Conservation (phyloP, 192 early-diverging fungal genomes). For the Podila clonocystis region DNA sequence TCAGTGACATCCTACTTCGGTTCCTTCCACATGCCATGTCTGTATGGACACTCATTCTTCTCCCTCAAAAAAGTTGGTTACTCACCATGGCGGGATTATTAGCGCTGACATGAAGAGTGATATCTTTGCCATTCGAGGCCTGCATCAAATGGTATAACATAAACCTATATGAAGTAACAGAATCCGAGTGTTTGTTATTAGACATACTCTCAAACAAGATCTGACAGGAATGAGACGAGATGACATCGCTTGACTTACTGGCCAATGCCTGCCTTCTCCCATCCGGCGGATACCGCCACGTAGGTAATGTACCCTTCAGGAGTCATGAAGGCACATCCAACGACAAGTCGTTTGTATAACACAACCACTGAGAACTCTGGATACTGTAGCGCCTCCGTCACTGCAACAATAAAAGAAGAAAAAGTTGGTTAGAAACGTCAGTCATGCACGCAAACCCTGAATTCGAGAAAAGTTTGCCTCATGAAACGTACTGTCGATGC, state of each 20-base stretch:
- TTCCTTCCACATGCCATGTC: no score
- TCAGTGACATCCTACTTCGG: not conserved
- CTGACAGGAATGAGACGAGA: not conserved
- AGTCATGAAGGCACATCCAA: constrained; percentile 94
- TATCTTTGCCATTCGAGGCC: constrained; percentile 75
- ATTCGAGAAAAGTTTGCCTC: not conserved
- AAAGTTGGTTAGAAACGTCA: constrained; percentile 1
- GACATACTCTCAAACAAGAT: not conserved
- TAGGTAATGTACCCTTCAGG: constrained; percentile 93
- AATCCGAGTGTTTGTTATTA: not conserved
- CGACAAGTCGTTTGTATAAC: constrained; percentile 78
- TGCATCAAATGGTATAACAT: constrained; percentile 90
- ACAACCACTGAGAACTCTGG: constrained; percentile 90
- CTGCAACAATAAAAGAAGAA: constrained; percentile 34
- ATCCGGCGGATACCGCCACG: constrained; percentile 84
- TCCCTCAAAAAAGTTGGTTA: no score
- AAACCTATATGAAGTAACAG: constrained; percentile 57
- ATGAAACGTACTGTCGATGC: constrained; percentile 75
- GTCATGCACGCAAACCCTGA: no score
- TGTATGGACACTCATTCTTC: no score
- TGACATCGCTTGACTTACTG: constrained; percentile 55
- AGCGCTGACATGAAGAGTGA: constrained; percentile 93
- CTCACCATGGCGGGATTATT: constrained; percentile 90
- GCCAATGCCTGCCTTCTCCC: constrained; percentile 87
- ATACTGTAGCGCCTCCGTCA: constrained; percentile 81